phyloP scores from a whole-genome alignment of 768 basidiomycete genomes.

The Phaeolepiota aurea region DNA sequence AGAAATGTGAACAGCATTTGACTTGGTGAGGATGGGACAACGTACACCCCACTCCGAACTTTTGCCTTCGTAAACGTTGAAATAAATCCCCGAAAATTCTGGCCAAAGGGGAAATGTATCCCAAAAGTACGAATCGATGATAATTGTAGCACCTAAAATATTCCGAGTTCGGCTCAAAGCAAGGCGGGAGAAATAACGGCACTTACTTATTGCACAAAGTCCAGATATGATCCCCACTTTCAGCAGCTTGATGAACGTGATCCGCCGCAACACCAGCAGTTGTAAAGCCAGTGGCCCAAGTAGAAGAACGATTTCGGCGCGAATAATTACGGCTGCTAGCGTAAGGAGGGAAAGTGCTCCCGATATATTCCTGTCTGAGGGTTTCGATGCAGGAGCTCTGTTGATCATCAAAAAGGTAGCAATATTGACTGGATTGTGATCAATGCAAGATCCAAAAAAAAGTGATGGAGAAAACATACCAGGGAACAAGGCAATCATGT shows the following conservation, averaged over 20 bases:
- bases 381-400: slow-evolving; percentile 25
- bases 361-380: slow-evolving; percentile 23
- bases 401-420: slow-evolving; percentile 42
- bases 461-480: slow-evolving; percentile 37
- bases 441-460: neutral
- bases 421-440: slow-evolving; percentile 41
- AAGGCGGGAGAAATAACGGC: neutral
- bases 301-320: slow-evolving; percentile 71
- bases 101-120: slow-evolving; percentile 70
- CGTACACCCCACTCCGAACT: slow-evolving; percentile 89
- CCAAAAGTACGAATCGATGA: slow-evolving; percentile 88
- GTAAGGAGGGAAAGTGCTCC: slow-evolving; percentile 53
- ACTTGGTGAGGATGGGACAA: too few relatives aligned
- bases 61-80: slow-evolving; percentile 85
- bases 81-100: slow-evolving; percentile 69
- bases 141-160: slow-evolving; percentile 30
- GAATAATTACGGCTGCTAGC: slow-evolving; percentile 61
- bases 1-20: slow-evolving; percentile 16
- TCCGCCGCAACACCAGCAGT: slow-evolving; percentile 30
- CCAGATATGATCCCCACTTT: slow-evolving; percentile 42
- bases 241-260: slow-evolving; percentile 34
- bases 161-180: too few relatives aligned
- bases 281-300: slow-evolving; percentile 56
- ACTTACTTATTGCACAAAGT: slow-evolving; percentile 43
- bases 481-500: slow-evolving; percentile 82